phyloP scores from a whole-genome alignment of 2,329 filamentous ascomycete species.

The Fusarium tupiense region DNA sequence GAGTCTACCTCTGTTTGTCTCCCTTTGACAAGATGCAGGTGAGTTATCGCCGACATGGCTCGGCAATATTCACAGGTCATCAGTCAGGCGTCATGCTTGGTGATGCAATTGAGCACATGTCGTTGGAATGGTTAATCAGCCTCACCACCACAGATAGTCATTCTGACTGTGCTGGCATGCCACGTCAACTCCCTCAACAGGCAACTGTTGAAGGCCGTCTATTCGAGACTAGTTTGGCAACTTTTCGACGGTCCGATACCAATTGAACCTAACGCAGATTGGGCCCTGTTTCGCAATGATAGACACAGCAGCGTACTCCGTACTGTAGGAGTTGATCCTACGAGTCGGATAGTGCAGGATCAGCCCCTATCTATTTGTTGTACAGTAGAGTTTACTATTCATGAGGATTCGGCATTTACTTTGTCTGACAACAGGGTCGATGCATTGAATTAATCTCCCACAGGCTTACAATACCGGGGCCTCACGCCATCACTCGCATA shows the following conservation, averaged over 20 bases:
- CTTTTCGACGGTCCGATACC: conserved; percentile 14
- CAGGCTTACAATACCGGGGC: conserved; percentile 23
- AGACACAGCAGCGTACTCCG: neutral
- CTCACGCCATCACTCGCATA: conserved; percentile 43
- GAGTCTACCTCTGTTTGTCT: conserved; percentile 18
- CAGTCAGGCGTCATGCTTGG: conserved; percentile 19
- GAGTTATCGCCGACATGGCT: conserved; percentile 34
- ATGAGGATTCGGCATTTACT: neutral
- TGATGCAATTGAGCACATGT: conserved; percentile 26
- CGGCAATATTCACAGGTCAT: conserved; percentile 2
- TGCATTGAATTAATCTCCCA: conserved; percentile 40
- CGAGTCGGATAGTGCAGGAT: neutral
- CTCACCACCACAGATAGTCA: conserved; percentile 2
- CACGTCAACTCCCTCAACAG: conserved; percentile 36
- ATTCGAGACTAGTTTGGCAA: conserved; percentile 11
- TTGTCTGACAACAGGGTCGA: neutral
- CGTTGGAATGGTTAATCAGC: conserved; percentile 22
- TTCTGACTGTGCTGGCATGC: conserved; percentile 35
- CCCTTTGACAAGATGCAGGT: conserved; percentile 23
- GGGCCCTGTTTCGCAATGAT: conserved; percentile 27
- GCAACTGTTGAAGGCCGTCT: conserved; percentile 29
- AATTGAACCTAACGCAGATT: conserved; percentile 5
- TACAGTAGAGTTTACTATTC: neutral
- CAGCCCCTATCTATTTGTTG: conserved; percentile 14
- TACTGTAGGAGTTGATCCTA: neutral